Conservation (phyloP, 257 asterid species). For the Nicotiana tabacum region DNA sequence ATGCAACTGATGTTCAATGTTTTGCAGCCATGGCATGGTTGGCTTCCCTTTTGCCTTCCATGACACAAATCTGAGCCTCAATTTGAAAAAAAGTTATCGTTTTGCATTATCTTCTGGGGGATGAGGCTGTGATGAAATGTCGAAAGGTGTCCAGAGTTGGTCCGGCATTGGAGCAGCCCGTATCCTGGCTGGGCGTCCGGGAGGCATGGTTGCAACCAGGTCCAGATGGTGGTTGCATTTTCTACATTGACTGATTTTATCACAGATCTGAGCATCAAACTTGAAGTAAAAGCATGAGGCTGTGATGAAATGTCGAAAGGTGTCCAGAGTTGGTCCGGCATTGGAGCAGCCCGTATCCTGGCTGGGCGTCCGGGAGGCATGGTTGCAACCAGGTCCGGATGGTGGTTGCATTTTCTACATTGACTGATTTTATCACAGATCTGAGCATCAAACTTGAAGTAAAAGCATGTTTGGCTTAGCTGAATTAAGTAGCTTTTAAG, state of each 20-base stretch:
- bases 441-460: neutral
- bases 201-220: neutral
- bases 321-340: neutral
- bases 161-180: neutral
- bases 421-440: neutral
- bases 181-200: constrained; percentile 15
- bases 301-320: neutral
- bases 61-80: neutral
- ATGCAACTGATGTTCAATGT: neutral
- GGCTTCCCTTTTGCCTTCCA: neutral
- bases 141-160: neutral
- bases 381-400: neutral
- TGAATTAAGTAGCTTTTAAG: no score
- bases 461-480: no score
- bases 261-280: neutral
- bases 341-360: neutral
- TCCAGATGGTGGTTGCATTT: neutral
- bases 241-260: neutral
- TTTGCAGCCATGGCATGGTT: neutral
- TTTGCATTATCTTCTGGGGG: neutral
- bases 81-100: neutral
- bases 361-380: constrained; percentile 8
- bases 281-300: neutral
- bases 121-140: neutral
- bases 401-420: neutral